Evolutionary conservation across 192 early-diverging fungal species (phyloP).

Genomic region (Cladochytrium replicatum): DNA sequence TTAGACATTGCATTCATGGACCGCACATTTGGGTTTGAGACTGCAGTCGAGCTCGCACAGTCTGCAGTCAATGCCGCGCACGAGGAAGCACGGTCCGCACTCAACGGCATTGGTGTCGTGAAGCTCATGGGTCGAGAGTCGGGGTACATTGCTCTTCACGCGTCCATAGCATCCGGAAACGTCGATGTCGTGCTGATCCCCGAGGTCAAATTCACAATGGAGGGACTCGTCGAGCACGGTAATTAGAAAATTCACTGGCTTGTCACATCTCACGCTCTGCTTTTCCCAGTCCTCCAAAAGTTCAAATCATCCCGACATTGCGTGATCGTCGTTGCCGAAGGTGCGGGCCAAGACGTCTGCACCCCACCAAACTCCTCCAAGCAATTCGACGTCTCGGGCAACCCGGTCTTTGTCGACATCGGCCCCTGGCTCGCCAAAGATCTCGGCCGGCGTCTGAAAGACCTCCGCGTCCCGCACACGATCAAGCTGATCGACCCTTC

Average conservation of each 20-base stretch:
- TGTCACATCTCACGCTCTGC: neutral
- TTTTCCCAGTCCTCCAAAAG: conserved; percentile 3
- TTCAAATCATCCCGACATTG: conserved; percentile 9
- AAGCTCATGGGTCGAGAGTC: conserved; percentile 30
- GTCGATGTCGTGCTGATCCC: conserved; percentile 25
- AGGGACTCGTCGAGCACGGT: conserved; percentile 1
- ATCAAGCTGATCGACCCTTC: conserved; percentile 31
- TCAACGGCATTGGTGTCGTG: conserved; percentile 22
- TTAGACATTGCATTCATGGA: conserved; percentile 23
- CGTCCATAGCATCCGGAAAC: conserved; percentile 21
- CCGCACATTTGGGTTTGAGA: conserved; percentile 26
- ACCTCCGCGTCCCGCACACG: conserved; percentile 11
- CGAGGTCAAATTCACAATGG: conserved; percentile 18
- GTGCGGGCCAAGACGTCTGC: conserved; percentile 24
- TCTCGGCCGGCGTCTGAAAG: conserved; percentile 14
- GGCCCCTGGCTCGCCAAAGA: conserved; percentile 17
- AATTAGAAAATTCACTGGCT: neutral
- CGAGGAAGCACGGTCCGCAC: conserved; percentile 17
- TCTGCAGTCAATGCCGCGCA: conserved; percentile 19
- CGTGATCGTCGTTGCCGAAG: conserved; percentile 24
- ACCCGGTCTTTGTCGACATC: conserved; percentile 17
- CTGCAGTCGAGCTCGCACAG: conserved; percentile 22
- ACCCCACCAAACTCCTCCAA: neutral
- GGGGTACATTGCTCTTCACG: conserved; percentile 27
- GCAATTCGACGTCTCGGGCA: conserved; percentile 17